Conservation (phyloP, 441 rosid species). For the Mallotus japonicus region DNA sequence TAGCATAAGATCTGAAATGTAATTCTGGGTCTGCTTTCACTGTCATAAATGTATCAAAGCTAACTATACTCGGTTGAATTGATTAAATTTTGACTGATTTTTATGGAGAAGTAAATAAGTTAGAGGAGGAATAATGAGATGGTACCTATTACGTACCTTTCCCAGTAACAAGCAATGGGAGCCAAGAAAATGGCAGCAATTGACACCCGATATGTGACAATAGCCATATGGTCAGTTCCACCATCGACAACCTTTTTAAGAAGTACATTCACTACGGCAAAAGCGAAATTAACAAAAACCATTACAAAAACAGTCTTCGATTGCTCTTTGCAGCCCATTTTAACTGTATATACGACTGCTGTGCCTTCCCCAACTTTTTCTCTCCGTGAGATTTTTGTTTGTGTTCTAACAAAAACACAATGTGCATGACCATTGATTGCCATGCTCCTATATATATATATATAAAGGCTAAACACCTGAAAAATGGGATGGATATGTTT, state of each 20-base stretch:
- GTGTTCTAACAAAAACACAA: neutral
- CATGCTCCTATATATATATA: constrained; percentile 15
- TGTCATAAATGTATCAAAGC: constrained; percentile 25
- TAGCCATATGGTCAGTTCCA: constrained; percentile 53
- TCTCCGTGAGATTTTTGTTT: neutral
- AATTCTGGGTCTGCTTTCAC: constrained; percentile 58
- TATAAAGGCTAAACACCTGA: neutral
- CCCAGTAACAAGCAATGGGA: constrained; percentile 53
- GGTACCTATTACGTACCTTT: constrained; percentile 40
- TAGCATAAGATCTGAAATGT: constrained; percentile 45
- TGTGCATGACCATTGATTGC: neutral
- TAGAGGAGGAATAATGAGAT: neutral
- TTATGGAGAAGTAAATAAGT: no score
- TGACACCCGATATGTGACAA: constrained; percentile 53
- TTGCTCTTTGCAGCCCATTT: constrained; percentile 32
- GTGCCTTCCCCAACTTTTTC: neutral
- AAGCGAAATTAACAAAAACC: constrained; percentile 46
- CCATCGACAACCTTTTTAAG: constrained; percentile 50
- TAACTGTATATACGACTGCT: neutral
- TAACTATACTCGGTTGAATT: no score
- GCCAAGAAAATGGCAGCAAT: constrained; percentile 51
- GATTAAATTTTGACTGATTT: no score
- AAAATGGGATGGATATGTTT: constrained; percentile 23
- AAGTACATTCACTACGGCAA: constrained; percentile 53
- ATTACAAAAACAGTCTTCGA: constrained; percentile 43